Evolutionary conservation across 495 filamentous ascomycete genomes (phyloP).

Genomic region (Tuber indicum): DNA sequence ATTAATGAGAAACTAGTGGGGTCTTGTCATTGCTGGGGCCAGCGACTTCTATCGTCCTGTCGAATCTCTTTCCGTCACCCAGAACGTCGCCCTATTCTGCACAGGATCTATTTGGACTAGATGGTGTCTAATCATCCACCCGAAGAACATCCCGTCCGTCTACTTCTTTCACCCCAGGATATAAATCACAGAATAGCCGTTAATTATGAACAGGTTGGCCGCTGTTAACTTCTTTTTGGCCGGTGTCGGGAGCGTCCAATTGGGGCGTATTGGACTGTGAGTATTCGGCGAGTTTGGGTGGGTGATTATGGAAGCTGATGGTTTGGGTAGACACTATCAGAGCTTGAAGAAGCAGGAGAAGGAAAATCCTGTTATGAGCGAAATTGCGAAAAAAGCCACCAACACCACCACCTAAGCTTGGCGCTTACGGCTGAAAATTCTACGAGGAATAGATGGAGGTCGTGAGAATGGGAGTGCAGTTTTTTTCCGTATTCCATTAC

Average conservation of each 20-base stretch:
- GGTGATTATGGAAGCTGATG: not conserved
- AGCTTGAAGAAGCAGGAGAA: constrained; percentile 26
- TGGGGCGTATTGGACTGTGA: constrained; percentile 65
- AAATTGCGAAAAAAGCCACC: not conserved
- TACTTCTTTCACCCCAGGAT: constrained; percentile 3
- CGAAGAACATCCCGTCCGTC: constrained; percentile 78
- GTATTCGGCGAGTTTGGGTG: constrained; percentile 2
- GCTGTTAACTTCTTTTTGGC: constrained; percentile 98
- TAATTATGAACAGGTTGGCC: constrained; percentile 58
- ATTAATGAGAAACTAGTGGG: constrained; percentile 56
- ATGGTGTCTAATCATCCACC: constrained; percentile 96
- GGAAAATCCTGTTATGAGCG: constrained; percentile 8
- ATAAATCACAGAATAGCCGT: not conserved
- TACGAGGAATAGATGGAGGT: not conserved
- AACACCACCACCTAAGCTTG: not conserved
- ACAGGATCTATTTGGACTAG: constrained; percentile 98
- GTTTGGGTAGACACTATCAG: constrained; percentile 19
- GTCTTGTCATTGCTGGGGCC: constrained; percentile 81
- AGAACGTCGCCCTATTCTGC: constrained; percentile 77
- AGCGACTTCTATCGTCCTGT: constrained; percentile 89
- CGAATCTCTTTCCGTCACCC: constrained; percentile 80
- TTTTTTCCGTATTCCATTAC: not conserved
- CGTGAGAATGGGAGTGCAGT: not conserved
- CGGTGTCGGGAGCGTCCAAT: constrained; percentile 69
- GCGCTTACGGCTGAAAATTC: not conserved